Evolutionary conservation across 2,329 filamentous ascomycete species (phyloP).

Genomic region (Penicillium occitanis): DNA sequence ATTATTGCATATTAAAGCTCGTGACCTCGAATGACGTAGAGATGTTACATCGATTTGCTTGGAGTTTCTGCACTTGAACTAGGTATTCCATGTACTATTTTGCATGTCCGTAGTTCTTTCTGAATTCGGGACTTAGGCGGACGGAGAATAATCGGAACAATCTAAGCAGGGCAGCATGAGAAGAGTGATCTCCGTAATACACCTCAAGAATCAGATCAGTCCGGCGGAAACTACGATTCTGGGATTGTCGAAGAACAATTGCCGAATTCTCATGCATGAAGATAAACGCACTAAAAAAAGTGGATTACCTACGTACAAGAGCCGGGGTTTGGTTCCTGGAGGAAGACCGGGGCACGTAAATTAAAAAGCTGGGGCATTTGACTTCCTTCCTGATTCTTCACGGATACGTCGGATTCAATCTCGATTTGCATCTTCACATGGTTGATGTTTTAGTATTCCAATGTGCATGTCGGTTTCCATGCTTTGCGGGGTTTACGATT

Average conservation of each 20-base stretch:
- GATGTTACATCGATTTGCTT: background rate
- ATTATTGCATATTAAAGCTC: background rate
- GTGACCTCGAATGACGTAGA: background rate
- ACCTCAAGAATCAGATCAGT: background rate
- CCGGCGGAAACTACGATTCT: too few species aligned
- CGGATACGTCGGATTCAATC: background rate
- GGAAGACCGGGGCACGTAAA: background rate
- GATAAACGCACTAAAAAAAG: background rate
- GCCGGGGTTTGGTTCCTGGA: background rate
- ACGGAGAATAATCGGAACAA: background rate
- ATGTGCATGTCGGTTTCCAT: background rate
- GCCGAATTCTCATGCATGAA: background rate
- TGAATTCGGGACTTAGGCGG: background rate
- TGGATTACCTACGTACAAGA: background rate
- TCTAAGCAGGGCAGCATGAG: background rate
- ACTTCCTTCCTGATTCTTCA: background rate
- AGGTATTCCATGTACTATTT: background rate
- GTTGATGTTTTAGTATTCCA: background rate
- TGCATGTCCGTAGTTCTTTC: too few species aligned
- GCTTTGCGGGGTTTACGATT: background rate
- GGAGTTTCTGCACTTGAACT: background rate
- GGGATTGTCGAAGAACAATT: background rate
- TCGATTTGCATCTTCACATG: background rate
- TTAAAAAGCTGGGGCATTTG: constrained; percentile 1
- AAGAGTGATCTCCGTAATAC: background rate